These are phyloP conservation scores for Leccinum idahoense DNA, from an alignment of 1,284 basidiomycete genomes.

Conservation along the genomic window DNA sequence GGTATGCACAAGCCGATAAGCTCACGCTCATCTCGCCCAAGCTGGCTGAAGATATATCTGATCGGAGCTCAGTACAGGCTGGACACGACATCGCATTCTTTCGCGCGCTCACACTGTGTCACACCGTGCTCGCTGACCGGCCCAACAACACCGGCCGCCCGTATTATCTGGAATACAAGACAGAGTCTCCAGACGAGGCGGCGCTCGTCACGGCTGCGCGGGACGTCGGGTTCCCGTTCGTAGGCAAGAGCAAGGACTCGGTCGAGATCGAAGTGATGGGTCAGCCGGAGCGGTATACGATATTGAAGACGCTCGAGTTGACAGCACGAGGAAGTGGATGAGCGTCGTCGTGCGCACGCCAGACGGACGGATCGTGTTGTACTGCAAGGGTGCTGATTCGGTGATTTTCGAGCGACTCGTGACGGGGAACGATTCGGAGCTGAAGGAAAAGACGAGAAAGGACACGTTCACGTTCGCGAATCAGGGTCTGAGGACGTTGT, in stretches of 20 bases:
- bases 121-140: conserved; percentile 83
- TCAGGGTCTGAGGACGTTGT: conserved; percentile 86
- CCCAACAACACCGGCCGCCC: conserved; percentile 63
- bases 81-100: conserved; percentile 80
- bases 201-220: conserved; percentile 89
- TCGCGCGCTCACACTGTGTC: conserved; percentile 86
- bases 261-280: conserved; percentile 93
- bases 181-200: conserved; percentile 93
- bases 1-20: conserved; percentile 78
- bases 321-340: conserved; percentile 92
- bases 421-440: conserved; percentile 62
- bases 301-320: conserved; percentile 89
- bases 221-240: conserved; percentile 90
- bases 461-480: conserved; percentile 96
- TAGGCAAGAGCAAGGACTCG: conserved; percentile 68
- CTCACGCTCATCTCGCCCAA: conserved; percentile 87
- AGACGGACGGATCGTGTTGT: conserved; percentile 77
- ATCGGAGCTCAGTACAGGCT: conserved; percentile 60
- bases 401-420: conserved; percentile 88
- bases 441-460: conserved; percentile 76
- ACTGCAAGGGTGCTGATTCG: conserved; percentile 96
- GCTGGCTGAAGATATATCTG: conserved; percentile 72
- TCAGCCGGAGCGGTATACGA: conserved; percentile 75
- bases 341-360: conserved; percentile 82
- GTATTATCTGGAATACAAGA: conserved; percentile 83